Evolutionary conservation across 78 protist genomes (phyloP), one percentile per base, ranked within the genome.

Genomic region (Dictyostelium purpureum): DNA sequence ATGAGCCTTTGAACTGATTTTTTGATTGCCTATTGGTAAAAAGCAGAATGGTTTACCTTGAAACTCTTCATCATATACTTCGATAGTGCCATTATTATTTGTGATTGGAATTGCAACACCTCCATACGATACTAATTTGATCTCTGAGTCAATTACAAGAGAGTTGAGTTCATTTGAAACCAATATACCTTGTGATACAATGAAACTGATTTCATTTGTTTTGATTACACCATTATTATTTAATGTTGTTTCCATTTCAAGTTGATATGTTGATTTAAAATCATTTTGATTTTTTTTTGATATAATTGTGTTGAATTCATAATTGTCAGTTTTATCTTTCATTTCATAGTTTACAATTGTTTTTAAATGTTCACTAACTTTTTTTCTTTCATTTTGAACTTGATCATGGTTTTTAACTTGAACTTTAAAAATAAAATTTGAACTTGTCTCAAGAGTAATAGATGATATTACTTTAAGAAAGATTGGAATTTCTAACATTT

Each of bases 31-130:
- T 6, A 82, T 82, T 35, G 90, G 90, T 26, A 82, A 63, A 42
- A 71, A 82, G 2, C 76, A 56, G 19, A 82, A 82, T 14, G 90
- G 90, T 42, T 49, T 67, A 54, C 90, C 90, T 43, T 43, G 18
- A 19, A 82, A 16, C 42, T 63, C 5, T 51, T 33, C 1, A 24
- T 47, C 35, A 52, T 28, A 3, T 38, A 1, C 4, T n/a, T 14
- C 14, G 6, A 4, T n/a, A 47, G 3, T 4, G 12, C 49, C 16
- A 1, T 0, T 28, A 14, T 35, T 28, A 4, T 10, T 10, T 33
- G 4, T 11, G 0, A 82, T 28, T 19, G 90, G 90, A 52, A 71
- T 52, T 9, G 90, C 90, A 0, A 43, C 43, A 1, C 90, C 90
- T 38, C 90, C 90, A 65, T 69, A 71, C 26, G 90, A 77, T 7